A percentile compares a stretch with the other conserved stretches of the same genome.
Conservation (phyloP, 164 flowering plant species). For the Vitis cinerea region DNA sequence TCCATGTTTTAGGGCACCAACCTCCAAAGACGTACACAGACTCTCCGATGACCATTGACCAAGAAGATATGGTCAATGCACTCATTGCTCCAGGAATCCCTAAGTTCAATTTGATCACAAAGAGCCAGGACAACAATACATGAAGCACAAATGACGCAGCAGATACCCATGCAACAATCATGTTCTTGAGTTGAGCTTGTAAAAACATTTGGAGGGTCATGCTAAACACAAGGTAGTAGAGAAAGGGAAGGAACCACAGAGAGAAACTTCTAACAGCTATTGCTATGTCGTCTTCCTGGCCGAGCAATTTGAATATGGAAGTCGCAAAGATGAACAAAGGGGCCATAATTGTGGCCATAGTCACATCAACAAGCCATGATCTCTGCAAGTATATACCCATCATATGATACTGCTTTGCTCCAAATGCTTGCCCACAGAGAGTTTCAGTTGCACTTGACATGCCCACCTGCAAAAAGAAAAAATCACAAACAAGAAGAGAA, state of each 20-base stretch:
- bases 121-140: neutral
- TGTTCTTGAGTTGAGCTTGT: slow-evolving; percentile 47
- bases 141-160: neutral
- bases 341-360: slow-evolving; percentile 21
- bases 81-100: slow-evolving; percentile 3
- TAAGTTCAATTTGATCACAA: neutral
- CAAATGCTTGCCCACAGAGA: slow-evolving; percentile 26
- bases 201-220: slow-evolving; percentile 46
- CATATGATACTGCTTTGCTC: slow-evolving; percentile 42
- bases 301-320: slow-evolving; percentile 28
- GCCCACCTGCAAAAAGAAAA: neutral
- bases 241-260: slow-evolving; percentile 36
- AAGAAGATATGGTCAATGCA: neutral
- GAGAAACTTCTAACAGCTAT: slow-evolving; percentile 27
- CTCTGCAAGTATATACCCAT: slow-evolving; percentile 50
- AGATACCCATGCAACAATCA: neutral
- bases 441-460: slow-evolving; percentile 8
- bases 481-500: neutral
- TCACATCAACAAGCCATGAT: slow-evolving; percentile 38
- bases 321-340: slow-evolving; percentile 37
- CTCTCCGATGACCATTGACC: neutral
- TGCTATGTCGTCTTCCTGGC: slow-evolving; percentile 34
- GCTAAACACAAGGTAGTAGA: slow-evolving; percentile 35
- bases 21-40: neutral
- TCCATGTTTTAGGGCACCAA: slow-evolving; percentile 28